Evolutionary conservation across 2,329 filamentous ascomycete species (phyloP).

Genomic region (Trichoderma pleuroti): DNA sequence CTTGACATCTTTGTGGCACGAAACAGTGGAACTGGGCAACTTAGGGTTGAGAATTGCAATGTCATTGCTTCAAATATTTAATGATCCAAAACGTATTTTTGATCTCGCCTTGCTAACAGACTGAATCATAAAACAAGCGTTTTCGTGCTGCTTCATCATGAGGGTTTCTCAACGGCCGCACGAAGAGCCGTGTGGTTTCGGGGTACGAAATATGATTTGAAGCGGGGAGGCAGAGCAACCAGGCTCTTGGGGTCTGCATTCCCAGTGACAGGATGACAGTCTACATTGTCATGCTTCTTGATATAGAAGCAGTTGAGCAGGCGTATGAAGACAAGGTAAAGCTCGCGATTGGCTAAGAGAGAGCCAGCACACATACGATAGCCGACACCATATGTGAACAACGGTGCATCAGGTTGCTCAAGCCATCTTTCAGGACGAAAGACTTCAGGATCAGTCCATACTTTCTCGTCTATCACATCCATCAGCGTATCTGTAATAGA

Average conservation of each 20-base stretch:
- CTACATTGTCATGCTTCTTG: conserved; percentile 49
- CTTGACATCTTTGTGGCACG: neutral
- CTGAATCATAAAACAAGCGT: neutral
- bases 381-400: conserved; percentile 64
- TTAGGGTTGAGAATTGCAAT: neutral
- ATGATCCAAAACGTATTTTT: neutral
- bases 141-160: neutral
- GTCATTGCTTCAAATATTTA: neutral
- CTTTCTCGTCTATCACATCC: neutral
- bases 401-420: conserved; percentile 40
- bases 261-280: conserved; percentile 57
- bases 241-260: conserved; percentile 60
- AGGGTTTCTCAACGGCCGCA: neutral
- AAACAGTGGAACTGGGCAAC: neutral
- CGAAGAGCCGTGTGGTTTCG: conserved; percentile 27
- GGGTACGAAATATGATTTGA: conserved; percentile 57
- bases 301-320: conserved; percentile 60
- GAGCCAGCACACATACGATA: conserved; percentile 64
- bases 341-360: conserved; percentile 42
- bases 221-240: conserved; percentile 57
- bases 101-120: neutral
- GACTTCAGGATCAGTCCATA: neutral
- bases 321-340: conserved; percentile 62
- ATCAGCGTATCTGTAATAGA: neutral
- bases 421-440: neutral